Evolutionary conservation across 768 basidiomycete species (phyloP), one percentile per base, ranked within the genome.

Genomic region (Macrocybe gigantea): DNA sequence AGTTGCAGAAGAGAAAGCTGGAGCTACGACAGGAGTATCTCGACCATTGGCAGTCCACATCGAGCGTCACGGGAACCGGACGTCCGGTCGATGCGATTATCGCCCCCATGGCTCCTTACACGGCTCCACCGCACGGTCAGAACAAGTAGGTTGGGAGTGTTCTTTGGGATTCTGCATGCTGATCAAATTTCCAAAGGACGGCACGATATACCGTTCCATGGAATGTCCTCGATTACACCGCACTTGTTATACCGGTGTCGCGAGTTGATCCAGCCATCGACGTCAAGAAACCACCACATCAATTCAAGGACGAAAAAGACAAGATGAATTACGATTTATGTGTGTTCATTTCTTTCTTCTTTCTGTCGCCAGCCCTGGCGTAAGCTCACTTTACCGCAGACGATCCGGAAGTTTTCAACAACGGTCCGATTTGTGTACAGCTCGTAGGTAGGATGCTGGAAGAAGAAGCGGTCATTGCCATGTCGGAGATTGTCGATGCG

Each of bases 11-110:
- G 55, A 56, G 60, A 54, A 75, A 72, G 54, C 64, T 62, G 5
- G 68, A 71, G 8, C 52, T 84, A 31, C 73, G 83, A 22, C 68
- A 79, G 53, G 69, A 72, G 42, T 80, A 87, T 57, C 62, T 85
- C 40, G 74, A 80, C 41, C 64, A 77, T 42, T 89, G 86, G 87
- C 72, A 81, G 44, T 68, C 63, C 5, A 83, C 81, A 0, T 64
- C 54, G 7, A 51, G 46, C 0, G 41, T 55, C 10, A 89, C 86
- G 0, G 78, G 77, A 0, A 90, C 85, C 0, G 85, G 83, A 1
- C 65, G 89, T 2, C 83, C 86, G 5, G 75, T 90, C 5, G 89
- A 91, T 58, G 87, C 83, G 1, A 78, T 92, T 53, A 82, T 91
- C 33, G 65, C 71, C 2, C 84, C 89, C 14, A 72, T 68, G 2